A percentile compares a stretch with the other conserved stretches of the same genome.
phyloP scores from a whole-genome alignment of 352 stramenopile genomes.

The Peronospora belbahrii region DNA sequence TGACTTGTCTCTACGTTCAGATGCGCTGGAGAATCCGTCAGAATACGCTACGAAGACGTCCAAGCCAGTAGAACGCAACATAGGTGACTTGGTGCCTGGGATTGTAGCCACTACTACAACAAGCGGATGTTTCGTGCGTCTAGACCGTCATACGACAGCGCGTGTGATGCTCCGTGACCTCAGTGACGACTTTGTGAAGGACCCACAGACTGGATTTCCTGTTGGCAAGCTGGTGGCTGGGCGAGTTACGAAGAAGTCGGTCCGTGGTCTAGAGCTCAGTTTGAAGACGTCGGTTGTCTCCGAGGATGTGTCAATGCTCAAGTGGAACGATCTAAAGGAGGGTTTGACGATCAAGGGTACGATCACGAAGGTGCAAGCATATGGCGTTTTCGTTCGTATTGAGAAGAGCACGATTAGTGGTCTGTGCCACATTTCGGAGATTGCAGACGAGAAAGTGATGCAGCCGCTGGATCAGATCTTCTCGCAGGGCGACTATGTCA shows the following conservation, averaged over 20 bases:
- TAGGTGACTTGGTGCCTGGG: constrained; percentile 85
- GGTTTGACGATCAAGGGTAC: constrained; percentile 91
- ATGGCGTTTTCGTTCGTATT: constrained; percentile 94
- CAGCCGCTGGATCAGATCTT: constrained; percentile 90
- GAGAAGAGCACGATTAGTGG: constrained; percentile 93
- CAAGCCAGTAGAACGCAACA: constrained; percentile 26
- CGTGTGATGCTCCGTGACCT: constrained; percentile 93
- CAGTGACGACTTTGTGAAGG: constrained; percentile 91
- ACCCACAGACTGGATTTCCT: constrained; percentile 86
- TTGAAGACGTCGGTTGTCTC: constrained; percentile 91
- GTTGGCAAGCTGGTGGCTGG: constrained; percentile 91
- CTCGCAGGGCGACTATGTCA: constrained; percentile 92
- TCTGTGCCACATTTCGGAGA: constrained; percentile 93
- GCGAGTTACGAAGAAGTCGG: constrained; percentile 87
- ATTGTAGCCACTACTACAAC: constrained; percentile 89
- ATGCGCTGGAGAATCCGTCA: constrained; percentile 43
- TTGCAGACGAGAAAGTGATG: constrained; percentile 92
- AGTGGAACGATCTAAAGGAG: constrained; percentile 86
- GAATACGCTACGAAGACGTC: constrained; percentile 43
- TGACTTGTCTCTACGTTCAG: constrained; percentile 68
- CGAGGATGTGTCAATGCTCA: constrained; percentile 77
- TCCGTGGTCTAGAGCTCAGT: constrained; percentile 86
- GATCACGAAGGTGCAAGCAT: constrained; percentile 92
- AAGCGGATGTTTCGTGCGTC: constrained; percentile 91
- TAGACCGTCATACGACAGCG: constrained; percentile 82